Base-by-base conservation (phyloP, 2,329 filamentous ascomycete genomes). In the Claviceps humidiphila region DNA sequence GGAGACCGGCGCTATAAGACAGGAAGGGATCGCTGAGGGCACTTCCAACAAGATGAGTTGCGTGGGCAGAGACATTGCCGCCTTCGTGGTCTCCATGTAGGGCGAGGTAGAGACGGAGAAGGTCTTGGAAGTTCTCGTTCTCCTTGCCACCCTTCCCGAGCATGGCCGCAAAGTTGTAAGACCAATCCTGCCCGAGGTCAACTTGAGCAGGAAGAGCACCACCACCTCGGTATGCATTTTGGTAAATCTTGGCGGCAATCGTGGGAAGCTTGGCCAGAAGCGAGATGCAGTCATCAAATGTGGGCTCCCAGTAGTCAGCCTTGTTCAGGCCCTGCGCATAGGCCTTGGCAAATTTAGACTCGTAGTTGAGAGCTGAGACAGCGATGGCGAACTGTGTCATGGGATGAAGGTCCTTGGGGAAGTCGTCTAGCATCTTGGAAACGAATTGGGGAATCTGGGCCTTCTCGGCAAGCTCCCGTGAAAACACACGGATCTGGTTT, bases 311-410 rank as follows among this genome's bases (percentile, higher is more conserved):
- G 80, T 97, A 97, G 61, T 96, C 89, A 51, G 89, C 87, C 77
- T 97, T 98, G 78, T 84, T 87, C 58, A 97, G 73, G 39, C 93
- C 93, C 60, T 85, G 73, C 69, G 90, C 91, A 69, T 98, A 98
- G 20, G 86, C 86, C 71, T 89, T 90, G 58, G 91, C 93, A 61
- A 98, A 98, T 64, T 85, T 82, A 62, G 89, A 95, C 60, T 89
- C 89, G 68, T 95, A 88, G 74, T 95, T 96, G 56, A 98, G 79
- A n/a, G 93, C 87, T 17, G 89, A 91, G 51, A 97, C 93, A 46
- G 90, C 89, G 61, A 94, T 93, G 59, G 91, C 85, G 61, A 98
- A 91, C 69, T 97, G 91, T 11, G 93, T 97, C 93, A 98, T 98
- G 54, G 93, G 93, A 71, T 98, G 93, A 53, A 97, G 82, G 65